Evolutionary conservation across 2,329 filamentous ascomycete genomes (phyloP), one percentile per base, ranked within the genome.

Genomic region (Stenocarpella maydis): DNA sequence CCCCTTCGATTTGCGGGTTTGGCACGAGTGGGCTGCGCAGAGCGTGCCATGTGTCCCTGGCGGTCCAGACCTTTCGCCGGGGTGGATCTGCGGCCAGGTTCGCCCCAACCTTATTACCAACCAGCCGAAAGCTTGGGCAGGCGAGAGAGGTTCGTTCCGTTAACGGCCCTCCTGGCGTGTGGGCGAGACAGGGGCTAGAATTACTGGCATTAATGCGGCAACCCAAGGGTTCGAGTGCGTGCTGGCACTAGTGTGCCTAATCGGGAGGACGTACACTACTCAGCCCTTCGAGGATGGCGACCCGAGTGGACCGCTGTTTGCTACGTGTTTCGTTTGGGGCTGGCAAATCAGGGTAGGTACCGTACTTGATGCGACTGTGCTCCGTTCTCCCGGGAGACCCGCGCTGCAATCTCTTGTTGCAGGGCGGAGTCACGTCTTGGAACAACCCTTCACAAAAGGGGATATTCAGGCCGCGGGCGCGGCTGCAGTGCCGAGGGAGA

Each of bases 21-120:
- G 19, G 15, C 39, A 45, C 21, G 55, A 12, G 24, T 26, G 55
- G 55, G 24, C 39, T 49, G 12, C 19, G 17, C 3, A 2, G 19
- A 31, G 39, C 19, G 19, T 63, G 58, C 58, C 58, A 63, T 63
- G 58, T 63, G 58, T 49, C 15, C 24, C 12, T 41, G 28, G 58
- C 28, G 58, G 58, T 63, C 58, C 58, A 63, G 58, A 49, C 43
- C 58, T 24, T 63, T 63, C 28, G 3, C 21, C 14, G 10, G 41
- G 41, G 58, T 63, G 58, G 58, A 63, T 49, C 58, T 49, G 58
- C 58, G 58, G 58, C 58, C 58, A 21, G 58, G 58, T 63, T 63
- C 58, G 58, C 58, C 58, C 58, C 58, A 63, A 63, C 58, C 58
- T 63, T 63, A 63, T 63, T 63, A 63, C 43, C 58, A 63, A 49